phyloP scores from a whole-genome alignment of 768 basidiomycete species.

The Amanita rubescens region DNA sequence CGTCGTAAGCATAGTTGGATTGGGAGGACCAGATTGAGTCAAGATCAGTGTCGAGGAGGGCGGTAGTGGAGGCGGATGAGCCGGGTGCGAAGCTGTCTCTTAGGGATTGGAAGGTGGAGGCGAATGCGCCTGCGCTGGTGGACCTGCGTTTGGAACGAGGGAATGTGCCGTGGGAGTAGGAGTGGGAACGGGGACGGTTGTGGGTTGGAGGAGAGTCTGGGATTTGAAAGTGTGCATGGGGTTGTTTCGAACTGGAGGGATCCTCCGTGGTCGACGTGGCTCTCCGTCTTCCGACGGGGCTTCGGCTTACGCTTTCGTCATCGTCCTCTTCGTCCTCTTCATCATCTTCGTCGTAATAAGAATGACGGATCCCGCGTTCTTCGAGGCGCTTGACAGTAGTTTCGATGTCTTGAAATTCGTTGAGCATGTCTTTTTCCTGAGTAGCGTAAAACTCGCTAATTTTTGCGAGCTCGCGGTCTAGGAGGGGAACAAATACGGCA shows the following conservation, averaged over 20 bases:
- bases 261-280: conserved; percentile 26
- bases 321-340: conserved; percentile 54
- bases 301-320: conserved; percentile 32
- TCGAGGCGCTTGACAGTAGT: conserved; percentile 53
- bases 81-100: conserved; percentile 43
- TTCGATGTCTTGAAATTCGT: conserved; percentile 53
- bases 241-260: conserved; percentile 7
- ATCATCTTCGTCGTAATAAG: conserved; percentile 48
- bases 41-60: not conserved
- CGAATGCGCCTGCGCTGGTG: conserved; percentile 23
- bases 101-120: conserved; percentile 43
- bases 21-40: conserved; percentile 71
- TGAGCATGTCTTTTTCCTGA: conserved; percentile 67
- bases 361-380: conserved; percentile 41
- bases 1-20: conserved; percentile 77
- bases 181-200: not conserved
- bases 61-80: not conserved
- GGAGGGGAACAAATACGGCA: conserved; percentile 57
- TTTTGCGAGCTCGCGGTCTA: conserved; percentile 81
- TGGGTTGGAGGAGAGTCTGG: conserved; percentile 2
- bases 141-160: conserved; percentile 10
- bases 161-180: conserved; percentile 1
- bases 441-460: conserved; percentile 69
- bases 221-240: conserved; percentile 3
- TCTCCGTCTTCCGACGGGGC: conserved; percentile 21